Evolutionary conservation across 148 eudicot species (phyloP).

Genomic region (Arctostaphylos glauca): DNA sequence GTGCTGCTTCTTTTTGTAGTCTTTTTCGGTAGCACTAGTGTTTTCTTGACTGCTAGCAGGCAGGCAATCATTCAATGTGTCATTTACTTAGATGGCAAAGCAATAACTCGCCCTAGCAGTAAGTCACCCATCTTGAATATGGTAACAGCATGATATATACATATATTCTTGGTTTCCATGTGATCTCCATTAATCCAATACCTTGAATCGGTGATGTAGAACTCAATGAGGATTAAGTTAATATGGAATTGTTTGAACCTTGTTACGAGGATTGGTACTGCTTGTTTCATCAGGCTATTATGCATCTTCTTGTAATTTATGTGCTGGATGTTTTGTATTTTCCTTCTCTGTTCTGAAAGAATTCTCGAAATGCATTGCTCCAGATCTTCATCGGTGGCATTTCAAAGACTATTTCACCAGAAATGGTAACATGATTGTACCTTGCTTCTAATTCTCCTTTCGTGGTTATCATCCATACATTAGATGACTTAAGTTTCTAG

Average conservation of each 20-base stretch:
- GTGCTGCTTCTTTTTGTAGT: not conserved
- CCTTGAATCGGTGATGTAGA: not conserved
- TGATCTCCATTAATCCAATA: not conserved
- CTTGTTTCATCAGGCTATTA: constrained; percentile 2
- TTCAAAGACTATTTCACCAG: constrained; percentile 62
- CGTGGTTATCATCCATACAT: constrained; percentile 1
- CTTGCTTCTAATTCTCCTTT: constrained; percentile 9
- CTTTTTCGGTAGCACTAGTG: too few relatives aligned
- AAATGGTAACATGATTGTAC: constrained; percentile 56
- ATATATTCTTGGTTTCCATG: not conserved
- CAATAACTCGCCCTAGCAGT: not conserved
- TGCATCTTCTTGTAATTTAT: not conserved
- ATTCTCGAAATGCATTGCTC: constrained; percentile 20
- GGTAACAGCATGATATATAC: not conserved
- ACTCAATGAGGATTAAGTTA: not conserved
- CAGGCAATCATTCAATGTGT: not conserved
- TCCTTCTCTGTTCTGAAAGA: constrained; percentile 12
- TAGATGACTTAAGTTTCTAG: constrained; percentile 9
- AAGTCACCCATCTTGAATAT: not conserved
- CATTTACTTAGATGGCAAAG: not conserved
- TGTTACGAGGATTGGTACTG: not conserved
- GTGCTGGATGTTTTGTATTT: not conserved
- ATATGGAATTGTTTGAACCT: not conserved
- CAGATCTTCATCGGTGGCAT: constrained; percentile 96
- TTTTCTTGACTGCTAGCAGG: not conserved